These are phyloP conservation scores for Diaporthe ilicicola DNA, from an alignment of 2,329 filamentous ascomycete genomes.

Conservation along the genomic window DNA sequence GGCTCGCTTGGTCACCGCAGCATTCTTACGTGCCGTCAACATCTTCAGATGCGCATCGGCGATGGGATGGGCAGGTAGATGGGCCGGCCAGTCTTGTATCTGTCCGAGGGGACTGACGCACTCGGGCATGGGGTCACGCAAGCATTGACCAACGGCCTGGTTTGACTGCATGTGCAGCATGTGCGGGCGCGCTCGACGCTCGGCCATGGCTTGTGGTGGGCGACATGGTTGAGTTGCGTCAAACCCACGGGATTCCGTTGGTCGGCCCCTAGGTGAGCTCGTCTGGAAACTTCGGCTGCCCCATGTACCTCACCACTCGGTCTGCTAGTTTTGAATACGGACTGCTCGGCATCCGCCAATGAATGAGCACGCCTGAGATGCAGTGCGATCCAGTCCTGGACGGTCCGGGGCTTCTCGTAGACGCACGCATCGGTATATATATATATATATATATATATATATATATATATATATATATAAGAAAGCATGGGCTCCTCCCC, in stretches of 20 bases:
- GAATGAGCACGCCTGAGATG: slow-evolving; percentile 13
- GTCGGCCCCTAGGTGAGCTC: slow-evolving; percentile 10
- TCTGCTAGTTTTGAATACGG: neutral
- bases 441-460: no score
- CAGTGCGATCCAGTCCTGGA: neutral
- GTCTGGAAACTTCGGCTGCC: slow-evolving; percentile 29
- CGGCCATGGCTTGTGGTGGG: slow-evolving; percentile 1
- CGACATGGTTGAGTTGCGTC: slow-evolving; percentile 11
- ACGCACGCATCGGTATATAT: neutral
- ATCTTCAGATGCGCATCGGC: slow-evolving; percentile 1
- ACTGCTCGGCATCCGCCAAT: slow-evolving; percentile 23
- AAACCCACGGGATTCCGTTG: slow-evolving; percentile 17
- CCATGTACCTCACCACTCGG: neutral
- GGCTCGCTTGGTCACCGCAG: neutral
- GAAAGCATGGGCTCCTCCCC: neutral
- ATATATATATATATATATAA: no score
- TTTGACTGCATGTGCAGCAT: slow-evolving; percentile 6
- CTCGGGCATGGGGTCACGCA: neutral
- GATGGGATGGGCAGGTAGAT: neutral
- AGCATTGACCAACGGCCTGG: no score
- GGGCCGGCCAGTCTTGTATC: neutral
- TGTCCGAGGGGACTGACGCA: neutral
- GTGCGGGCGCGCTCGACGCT: slow-evolving; percentile 9
- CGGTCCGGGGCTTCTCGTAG: neutral
- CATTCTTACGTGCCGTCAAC: slow-evolving; percentile 14